Percentiles rank a stretch among this genome's conserved stretches.
Conservation (phyloP, 1,139 yeast genomes). For the Taphrina confusa region DNA sequence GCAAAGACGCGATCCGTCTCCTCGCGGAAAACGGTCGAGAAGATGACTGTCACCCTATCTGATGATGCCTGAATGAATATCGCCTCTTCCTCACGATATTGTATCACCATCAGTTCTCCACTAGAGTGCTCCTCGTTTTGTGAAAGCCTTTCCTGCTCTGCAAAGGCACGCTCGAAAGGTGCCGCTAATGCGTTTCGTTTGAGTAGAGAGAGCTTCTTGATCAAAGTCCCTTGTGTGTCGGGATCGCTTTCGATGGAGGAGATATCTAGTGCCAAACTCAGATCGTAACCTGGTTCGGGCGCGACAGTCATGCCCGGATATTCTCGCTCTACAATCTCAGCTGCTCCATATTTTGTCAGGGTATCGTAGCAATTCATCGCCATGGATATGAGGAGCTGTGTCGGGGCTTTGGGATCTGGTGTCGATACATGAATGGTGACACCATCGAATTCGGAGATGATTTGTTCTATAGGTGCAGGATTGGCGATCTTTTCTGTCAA, state of each 20-base stretch:
- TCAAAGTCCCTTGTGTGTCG: conserved; percentile 15
- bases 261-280: conserved; percentile 71
- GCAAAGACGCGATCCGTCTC: conserved; percentile 96
- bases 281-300: conserved; percentile 65
- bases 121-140: conserved; percentile 50
- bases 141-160: conserved; percentile 46
- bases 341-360: conserved; percentile 63
- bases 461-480: conserved; percentile 73
- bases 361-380: conserved; percentile 77
- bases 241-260: conserved; percentile 41
- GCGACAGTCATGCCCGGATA: conserved; percentile 50
- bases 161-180: conserved; percentile 85
- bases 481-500: conserved; percentile 24
- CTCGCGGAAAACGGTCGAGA: conserved; percentile 90
- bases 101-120: conserved; percentile 69
- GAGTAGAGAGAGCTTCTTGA: conserved; percentile 61
- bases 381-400: conserved; percentile 66
- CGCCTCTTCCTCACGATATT: conserved; percentile 91
- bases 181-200: conserved; percentile 90
- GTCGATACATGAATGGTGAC: conserved; percentile 92
- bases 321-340: conserved; percentile 49
- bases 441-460: conserved; percentile 91
- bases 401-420: conserved; percentile 58
- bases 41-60: conserved; percentile 94
- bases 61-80: conserved; percentile 88